Evolutionary conservation across 1,284 basidiomycete genomes (phyloP).

Genomic region (Malassezia slooffiae): DNA sequence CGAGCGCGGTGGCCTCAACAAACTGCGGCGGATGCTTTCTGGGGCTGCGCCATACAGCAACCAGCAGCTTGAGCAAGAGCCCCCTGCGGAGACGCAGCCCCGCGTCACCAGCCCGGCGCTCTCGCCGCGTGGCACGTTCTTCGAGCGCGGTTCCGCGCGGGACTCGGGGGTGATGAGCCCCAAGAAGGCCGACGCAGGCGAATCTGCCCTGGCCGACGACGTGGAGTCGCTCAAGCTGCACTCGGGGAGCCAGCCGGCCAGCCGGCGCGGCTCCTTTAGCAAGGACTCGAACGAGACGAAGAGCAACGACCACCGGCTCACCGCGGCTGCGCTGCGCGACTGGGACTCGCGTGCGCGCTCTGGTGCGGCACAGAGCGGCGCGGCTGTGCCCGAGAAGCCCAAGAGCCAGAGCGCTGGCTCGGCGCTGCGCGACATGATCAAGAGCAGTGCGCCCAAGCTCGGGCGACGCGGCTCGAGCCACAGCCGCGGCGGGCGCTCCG

Average conservation of each 20-base stretch:
- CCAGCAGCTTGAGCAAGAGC: conserved; percentile 10
- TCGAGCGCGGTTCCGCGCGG: conserved; percentile 16
- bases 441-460: conserved; percentile 40
- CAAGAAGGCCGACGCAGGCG: conserved; percentile 28
- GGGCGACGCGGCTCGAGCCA: conserved; percentile 33
- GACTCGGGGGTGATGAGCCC: conserved; percentile 23
- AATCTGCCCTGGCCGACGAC: conserved; percentile 17
- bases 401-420: conserved; percentile 27
- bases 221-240: conserved; percentile 26
- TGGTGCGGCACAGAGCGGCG: conserved; percentile 16
- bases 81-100: conserved; percentile 5
- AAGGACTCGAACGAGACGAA: conserved; percentile 12
- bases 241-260: conserved; percentile 24
- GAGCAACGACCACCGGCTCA: no score
- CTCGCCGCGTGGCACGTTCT: conserved; percentile 16
- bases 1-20: conserved; percentile 33
- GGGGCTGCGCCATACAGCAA: conserved; percentile 17
- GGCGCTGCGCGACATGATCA: conserved; percentile 43
- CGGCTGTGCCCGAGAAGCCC: conserved; percentile 14
- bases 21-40: conserved; percentile 41
- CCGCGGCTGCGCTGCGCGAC: conserved; percentile 37
- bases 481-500: conserved; percentile 22
- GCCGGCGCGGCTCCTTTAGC: conserved; percentile 23
- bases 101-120: conserved; percentile 18
- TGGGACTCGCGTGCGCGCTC: conserved; percentile 33